Evolutionary conservation across 1,284 basidiomycete genomes (phyloP).

Genomic region (Ustilago sp.): DNA sequence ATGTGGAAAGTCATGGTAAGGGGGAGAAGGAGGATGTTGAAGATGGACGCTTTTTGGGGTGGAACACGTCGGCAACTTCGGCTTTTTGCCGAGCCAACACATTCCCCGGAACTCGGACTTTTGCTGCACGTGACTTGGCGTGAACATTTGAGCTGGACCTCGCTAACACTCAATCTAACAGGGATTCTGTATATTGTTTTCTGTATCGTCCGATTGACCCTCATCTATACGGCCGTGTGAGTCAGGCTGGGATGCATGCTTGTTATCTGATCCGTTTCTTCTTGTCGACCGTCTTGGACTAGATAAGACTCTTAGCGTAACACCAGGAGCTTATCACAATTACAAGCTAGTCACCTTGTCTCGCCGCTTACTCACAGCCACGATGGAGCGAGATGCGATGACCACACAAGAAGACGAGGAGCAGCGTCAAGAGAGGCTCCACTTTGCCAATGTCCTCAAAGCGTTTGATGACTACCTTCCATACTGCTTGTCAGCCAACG

Average conservation of each 20-base stretch:
- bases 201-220: too few relatives aligned
- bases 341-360: neutral
- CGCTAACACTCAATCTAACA: too few relatives aligned
- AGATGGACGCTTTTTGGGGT: constrained; percentile 8
- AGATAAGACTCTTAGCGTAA: neutral
- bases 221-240: too few relatives aligned
- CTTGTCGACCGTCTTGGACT: neutral
- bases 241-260: too few relatives aligned
- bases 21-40: neutral
- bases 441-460: constrained; percentile 62
- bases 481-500: constrained; percentile 63
- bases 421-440: constrained; percentile 53
- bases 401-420: constrained; percentile 23
- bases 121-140: too few relatives aligned
- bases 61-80: constrained; percentile 11
- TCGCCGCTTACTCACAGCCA: neutral
- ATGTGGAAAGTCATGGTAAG: neutral
- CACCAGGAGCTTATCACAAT: neutral
- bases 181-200: too few relatives aligned
- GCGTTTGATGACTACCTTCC: constrained; percentile 65
- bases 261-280: too few relatives aligned
- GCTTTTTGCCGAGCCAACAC: constrained; percentile 15
- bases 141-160: too few relatives aligned
- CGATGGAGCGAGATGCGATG: neutral
- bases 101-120: constrained; percentile 25